Conservation (phyloP, 78 protist species). For the Dictyostelium intermedium region DNA sequence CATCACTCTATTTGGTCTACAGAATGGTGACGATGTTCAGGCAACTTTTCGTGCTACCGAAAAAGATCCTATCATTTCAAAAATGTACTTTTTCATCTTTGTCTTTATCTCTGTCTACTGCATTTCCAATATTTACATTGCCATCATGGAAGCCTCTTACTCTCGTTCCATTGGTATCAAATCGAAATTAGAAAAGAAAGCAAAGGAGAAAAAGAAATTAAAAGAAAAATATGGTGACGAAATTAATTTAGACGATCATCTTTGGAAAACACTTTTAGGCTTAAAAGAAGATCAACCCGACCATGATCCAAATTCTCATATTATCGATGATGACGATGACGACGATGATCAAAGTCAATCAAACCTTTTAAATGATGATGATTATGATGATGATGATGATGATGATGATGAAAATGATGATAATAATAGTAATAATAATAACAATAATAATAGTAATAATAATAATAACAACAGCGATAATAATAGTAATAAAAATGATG, state of each 20-base stretch:
- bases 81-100: slow-evolving; percentile 62
- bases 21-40: slow-evolving; percentile 82
- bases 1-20: slow-evolving; percentile 76
- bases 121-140: slow-evolving; percentile 77
- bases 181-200: slow-evolving; percentile 48
- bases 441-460: background rate
- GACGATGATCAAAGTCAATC: background rate
- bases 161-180: slow-evolving; percentile 45
- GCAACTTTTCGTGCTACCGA: slow-evolving; percentile 77
- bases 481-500: background rate
- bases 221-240: slow-evolving; percentile 32
- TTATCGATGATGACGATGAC: background rate
- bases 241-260: slow-evolving; percentile 50
- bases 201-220: slow-evolving; percentile 15
- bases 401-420: background rate
- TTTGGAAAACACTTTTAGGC: slow-evolving; percentile 43
- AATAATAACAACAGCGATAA: background rate
- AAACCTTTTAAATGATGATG: background rate
- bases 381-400: background rate
- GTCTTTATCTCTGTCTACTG: slow-evolving; percentile 74
- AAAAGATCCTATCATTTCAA: slow-evolving; percentile 34
- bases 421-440: slow-evolving; percentile 3
- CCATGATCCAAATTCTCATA: background rate
- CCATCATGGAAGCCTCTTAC: slow-evolving; percentile 77
- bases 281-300: background rate